Conservation (phyloP, 169 alveolate genomes). For the Babesia bovis region DNA sequence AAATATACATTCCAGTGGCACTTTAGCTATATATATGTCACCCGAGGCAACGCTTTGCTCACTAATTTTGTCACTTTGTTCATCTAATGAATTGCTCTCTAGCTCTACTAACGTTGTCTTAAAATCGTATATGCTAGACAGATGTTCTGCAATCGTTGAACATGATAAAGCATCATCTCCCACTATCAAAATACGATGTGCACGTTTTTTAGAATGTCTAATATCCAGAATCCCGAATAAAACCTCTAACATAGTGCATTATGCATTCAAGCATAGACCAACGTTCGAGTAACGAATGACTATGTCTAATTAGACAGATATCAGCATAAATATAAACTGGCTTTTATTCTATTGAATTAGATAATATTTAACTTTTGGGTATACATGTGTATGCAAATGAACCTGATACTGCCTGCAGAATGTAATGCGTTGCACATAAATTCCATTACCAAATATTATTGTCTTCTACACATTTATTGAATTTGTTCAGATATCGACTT, state of each 20-base stretch:
- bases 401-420: too few relatives aligned
- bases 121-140: slow-evolving; percentile 33
- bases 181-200: slow-evolving; percentile 34
- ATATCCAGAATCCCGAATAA: slow-evolving; percentile 22
- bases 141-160: slow-evolving; percentile 6
- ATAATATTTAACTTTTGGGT: too few relatives aligned
- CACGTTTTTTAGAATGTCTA: not conserved
- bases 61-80: not conserved
- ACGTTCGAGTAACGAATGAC: too few relatives aligned
- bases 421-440: too few relatives aligned
- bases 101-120: slow-evolving; percentile 30
- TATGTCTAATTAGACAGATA: not conserved
- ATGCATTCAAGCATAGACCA: too few relatives aligned
- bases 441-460: too few relatives aligned
- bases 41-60: not conserved
- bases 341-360: too few relatives aligned
- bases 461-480: too few relatives aligned
- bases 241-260: slow-evolving; percentile 11
- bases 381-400: too few relatives aligned
- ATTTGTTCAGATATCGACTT: too few relatives aligned
- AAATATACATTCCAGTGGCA: slow-evolving; percentile 43
- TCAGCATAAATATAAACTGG: too few relatives aligned
- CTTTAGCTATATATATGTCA: not conserved
- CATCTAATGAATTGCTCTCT: not conserved
- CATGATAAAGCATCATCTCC: slow-evolving; percentile 45